Evolutionary conservation across 441 rosid species (phyloP).

Genomic region (Corymbia citriodora): DNA sequence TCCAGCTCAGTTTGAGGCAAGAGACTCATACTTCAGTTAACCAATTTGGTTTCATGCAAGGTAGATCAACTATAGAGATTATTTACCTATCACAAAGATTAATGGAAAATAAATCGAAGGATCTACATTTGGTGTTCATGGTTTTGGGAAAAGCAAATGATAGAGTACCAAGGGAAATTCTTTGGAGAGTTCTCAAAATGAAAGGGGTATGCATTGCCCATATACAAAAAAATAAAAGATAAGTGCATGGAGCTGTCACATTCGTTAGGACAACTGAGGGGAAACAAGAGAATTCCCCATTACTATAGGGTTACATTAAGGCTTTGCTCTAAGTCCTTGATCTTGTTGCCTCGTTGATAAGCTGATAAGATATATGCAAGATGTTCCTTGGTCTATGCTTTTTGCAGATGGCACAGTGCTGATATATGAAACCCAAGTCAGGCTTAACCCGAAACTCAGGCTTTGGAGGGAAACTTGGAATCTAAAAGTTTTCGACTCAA

Average conservation of each 20-base stretch:
- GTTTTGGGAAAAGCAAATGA: not conserved
- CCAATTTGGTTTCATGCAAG: not conserved
- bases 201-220: not conserved
- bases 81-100: not conserved
- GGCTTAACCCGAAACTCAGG: not conserved
- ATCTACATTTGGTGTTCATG: not conserved
- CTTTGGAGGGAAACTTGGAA: not conserved
- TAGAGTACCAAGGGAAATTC: not conserved
- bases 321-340: not conserved
- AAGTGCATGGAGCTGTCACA: not conserved
- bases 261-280: not conserved
- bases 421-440: not conserved
- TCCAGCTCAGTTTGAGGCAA: not conserved
- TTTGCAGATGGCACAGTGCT: not conserved
- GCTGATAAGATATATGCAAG: not conserved
- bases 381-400: not conserved
- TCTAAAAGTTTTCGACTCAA: not conserved
- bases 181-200: not conserved
- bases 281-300: not conserved
- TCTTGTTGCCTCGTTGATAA: not conserved
- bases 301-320: not conserved
- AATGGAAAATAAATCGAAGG: not conserved
- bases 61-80: not conserved
- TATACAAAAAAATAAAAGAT: not conserved
- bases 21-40: not conserved